A percentile compares a stretch with the other conserved stretches of the same genome.
These are phyloP conservation scores for Ophiostoma montium DNA, from an alignment of 2,329 filamentous ascomycete species.

Conservation along the genomic window DNA sequence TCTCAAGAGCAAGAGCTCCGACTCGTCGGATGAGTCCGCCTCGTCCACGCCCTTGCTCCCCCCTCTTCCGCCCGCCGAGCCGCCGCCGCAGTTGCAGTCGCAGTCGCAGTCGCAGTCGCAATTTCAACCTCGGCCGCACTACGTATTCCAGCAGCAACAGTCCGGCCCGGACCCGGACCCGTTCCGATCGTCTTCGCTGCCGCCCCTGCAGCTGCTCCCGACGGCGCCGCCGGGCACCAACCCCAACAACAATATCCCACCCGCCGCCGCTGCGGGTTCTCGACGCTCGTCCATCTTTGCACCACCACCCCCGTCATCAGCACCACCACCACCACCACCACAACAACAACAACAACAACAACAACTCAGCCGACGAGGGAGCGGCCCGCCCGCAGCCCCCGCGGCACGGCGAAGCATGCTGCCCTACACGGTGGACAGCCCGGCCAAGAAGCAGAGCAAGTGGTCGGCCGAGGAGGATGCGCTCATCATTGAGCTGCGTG, in stretches of 20 bases:
- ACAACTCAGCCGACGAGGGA: neutral
- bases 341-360: neutral
- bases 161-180: conserved; percentile 15
- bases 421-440: conserved; percentile 45
- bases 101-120: too few species aligned
- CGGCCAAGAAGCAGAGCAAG: conserved; percentile 89
- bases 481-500: conserved; percentile 83
- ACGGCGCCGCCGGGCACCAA: neutral
- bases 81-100: too few species aligned
- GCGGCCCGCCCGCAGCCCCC: neutral
- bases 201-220: conserved; percentile 13
- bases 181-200: conserved; percentile 23
- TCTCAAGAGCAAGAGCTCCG: conserved; percentile 63
- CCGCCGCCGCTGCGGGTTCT: conserved; percentile 24
- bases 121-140: too few species aligned
- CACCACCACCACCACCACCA: conserved; percentile 11
- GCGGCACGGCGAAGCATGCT: conserved; percentile 28
- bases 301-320: neutral
- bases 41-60: conserved; percentile 23
- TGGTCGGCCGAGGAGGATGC: conserved; percentile 90
- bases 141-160: too few species aligned
- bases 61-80: neutral
- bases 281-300: conserved; percentile 6
- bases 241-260: conserved; percentile 20
- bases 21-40: conserved; percentile 60